phyloP scores from a whole-genome alignment of 2,329 filamentous ascomycete species.

The Scedosporium aurantiacum region DNA sequence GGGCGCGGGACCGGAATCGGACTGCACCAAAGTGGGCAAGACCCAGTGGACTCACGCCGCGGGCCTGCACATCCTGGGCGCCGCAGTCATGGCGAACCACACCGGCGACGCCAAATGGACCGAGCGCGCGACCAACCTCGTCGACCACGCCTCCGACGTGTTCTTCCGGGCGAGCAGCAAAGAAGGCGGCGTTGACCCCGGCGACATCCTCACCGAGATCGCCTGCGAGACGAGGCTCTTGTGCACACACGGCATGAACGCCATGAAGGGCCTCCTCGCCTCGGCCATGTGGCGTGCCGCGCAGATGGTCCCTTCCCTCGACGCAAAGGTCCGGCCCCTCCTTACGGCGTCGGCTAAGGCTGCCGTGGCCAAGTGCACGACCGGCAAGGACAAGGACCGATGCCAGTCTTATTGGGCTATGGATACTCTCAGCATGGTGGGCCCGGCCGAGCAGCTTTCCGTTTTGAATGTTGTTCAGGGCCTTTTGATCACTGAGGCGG shows the following conservation, averaged over 20 bases:
- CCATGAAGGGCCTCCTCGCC: constrained; percentile 57
- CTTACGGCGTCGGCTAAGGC: constrained; percentile 42
- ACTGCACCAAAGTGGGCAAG: constrained; percentile 42
- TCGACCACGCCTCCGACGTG: constrained; percentile 35
- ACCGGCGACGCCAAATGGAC: constrained; percentile 43
- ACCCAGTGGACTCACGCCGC: constrained; percentile 55
- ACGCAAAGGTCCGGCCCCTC: constrained; percentile 31
- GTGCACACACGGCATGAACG: constrained; percentile 54
- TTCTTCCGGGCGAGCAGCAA: constrained; percentile 31
- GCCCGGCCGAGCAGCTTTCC: constrained; percentile 54
- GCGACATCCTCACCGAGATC: constrained; percentile 53
- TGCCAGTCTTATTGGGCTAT: constrained; percentile 56
- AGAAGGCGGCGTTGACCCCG: constrained; percentile 26
- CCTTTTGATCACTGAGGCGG: constrained; percentile 29
- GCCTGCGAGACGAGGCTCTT: constrained; percentile 48
- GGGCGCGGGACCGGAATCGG: constrained; percentile 42
- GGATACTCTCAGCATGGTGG: constrained; percentile 38
- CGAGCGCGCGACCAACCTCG: constrained; percentile 37
- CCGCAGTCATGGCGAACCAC: constrained; percentile 52
- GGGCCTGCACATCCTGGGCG: constrained; percentile 55
- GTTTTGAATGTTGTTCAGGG: constrained; percentile 54
- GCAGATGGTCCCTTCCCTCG: constrained; percentile 44
- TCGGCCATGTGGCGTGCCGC: constrained; percentile 53
- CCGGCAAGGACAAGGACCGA: constrained; percentile 35
- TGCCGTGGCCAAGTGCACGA: constrained; percentile 45